These are phyloP conservation scores for Hymenoscyphus linearis DNA, from an alignment of 2,329 filamentous ascomycete genomes.

Conservation along the genomic window DNA sequence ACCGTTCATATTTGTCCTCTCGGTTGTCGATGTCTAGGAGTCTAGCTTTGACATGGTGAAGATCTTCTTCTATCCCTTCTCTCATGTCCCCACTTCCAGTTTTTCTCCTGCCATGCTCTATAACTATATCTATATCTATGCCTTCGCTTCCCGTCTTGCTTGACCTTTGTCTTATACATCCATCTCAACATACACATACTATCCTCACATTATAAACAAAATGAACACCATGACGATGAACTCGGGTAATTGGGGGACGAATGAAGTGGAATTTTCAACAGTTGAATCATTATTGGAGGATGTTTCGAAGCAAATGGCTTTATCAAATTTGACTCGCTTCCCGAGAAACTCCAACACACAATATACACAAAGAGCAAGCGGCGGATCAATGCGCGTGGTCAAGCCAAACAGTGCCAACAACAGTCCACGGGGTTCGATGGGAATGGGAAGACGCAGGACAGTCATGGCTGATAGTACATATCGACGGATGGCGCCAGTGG, in stretches of 20 bases:
- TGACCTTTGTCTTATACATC: constrained; percentile 15
- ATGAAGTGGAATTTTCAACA: constrained; percentile 32
- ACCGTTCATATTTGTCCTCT: constrained; percentile 29
- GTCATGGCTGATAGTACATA: constrained; percentile 44
- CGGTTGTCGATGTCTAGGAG: constrained; percentile 26
- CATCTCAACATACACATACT: constrained; percentile 3
- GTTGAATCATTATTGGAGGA: constrained; percentile 46
- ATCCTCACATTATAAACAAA: constrained; percentile 1
- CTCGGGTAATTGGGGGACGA: constrained; percentile 20
- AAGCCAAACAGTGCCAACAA: constrained; percentile 66
- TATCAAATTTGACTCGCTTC: constrained; percentile 42
- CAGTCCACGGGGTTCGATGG: constrained; percentile 54
- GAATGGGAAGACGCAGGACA: constrained; percentile 50
- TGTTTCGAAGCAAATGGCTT: constrained; percentile 45
- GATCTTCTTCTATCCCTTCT: constrained; percentile 22
- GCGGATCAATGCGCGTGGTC: constrained; percentile 50
- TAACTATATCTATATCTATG: constrained; percentile 5
- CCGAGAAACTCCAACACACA: constrained; percentile 47
- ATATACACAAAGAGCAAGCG: constrained; percentile 34
- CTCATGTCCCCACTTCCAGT: constrained; percentile 13
- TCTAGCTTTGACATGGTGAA: constrained; percentile 26
- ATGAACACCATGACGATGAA: constrained; percentile 24
- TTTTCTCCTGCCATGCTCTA: not conserved
- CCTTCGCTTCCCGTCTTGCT: constrained; percentile 3
- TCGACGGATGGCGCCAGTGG: constrained; percentile 23